Conservation (phyloP, 305 asterid genomes). For the Fraxinus nigra region DNA sequence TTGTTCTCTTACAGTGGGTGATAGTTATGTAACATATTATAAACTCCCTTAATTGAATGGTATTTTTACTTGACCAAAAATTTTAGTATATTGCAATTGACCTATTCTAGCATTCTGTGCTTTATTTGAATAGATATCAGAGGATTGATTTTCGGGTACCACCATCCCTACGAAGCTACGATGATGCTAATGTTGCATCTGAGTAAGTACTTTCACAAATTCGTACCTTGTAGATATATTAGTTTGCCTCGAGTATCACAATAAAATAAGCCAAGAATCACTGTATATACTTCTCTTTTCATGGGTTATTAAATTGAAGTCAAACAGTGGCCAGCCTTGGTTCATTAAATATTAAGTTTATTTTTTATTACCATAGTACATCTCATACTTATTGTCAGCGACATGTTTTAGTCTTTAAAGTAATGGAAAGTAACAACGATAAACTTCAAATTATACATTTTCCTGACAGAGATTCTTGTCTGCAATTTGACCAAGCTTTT, state of each 20-base stretch:
- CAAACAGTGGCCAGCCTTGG: background rate
- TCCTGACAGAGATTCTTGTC: background rate
- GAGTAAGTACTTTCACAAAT: constrained; percentile 42
- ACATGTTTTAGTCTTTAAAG: background rate
- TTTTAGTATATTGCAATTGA: constrained; percentile 2
- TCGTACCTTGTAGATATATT: constrained; percentile 6
- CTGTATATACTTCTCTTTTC: constrained; percentile 1
- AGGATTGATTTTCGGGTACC: constrained; percentile 83
- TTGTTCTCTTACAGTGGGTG: background rate
- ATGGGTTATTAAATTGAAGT: background rate
- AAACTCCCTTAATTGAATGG: background rate
- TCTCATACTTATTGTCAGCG: background rate
- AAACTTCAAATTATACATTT: constrained; percentile 9
- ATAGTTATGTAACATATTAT: background rate
- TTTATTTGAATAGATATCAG: constrained; percentile 55
- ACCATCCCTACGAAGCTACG: constrained; percentile 56
- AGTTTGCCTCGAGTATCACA: background rate
- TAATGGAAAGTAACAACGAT: background rate
- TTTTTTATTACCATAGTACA: background rate
- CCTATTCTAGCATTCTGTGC: constrained; percentile 19
- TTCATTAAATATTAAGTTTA: background rate
- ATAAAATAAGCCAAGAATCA: constrained; percentile 4
- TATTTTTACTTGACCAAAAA: constrained; percentile 11
- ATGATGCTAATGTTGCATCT: constrained; percentile 38
- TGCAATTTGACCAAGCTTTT: background rate